Evolutionary conservation across 306 rosid genomes (phyloP).

Genomic region (Trichosanthes cucumerina): DNA sequence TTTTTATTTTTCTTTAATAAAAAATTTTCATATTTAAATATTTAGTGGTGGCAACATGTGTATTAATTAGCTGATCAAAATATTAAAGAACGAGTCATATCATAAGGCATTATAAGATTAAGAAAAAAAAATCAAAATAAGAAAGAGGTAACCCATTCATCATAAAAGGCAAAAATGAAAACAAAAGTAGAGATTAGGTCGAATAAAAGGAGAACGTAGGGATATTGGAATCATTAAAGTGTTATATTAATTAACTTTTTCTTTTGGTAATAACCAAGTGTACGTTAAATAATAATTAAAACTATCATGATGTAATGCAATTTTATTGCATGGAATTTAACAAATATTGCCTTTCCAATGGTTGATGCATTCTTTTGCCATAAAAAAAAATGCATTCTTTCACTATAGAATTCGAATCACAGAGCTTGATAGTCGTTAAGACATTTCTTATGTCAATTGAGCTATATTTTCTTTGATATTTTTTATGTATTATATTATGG

Average conservation of each 20-base stretch:
- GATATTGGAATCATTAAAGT: not conserved
- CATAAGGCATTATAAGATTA: not conserved
- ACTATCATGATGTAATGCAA: not conserved
- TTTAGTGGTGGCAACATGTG: not conserved
- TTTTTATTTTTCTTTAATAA: not conserved
- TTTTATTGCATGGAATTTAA: not conserved
- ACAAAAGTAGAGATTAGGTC: slow-evolving; percentile 2
- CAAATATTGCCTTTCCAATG: not conserved
- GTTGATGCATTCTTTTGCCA: not conserved
- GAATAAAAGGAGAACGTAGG: slow-evolving; percentile 1
- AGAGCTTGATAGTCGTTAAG: too few relatives aligned
- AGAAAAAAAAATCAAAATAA: not conserved
- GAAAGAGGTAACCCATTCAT: not conserved
- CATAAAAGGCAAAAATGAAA: not conserved
- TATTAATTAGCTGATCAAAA: not conserved
- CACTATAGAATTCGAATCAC: not conserved
- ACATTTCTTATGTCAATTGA: too few relatives aligned
- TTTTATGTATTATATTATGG: too few relatives aligned
- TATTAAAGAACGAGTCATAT: not conserved
- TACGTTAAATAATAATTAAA: not conserved
- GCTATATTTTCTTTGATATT: too few relatives aligned
- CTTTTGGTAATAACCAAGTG: not conserved
- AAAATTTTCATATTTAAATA: not conserved
- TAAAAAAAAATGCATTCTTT: not conserved
- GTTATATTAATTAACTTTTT: not conserved